These are phyloP conservation scores for Yarrowia galli DNA, from an alignment of 1,139 yeast species.

Conservation along the genomic window DNA sequence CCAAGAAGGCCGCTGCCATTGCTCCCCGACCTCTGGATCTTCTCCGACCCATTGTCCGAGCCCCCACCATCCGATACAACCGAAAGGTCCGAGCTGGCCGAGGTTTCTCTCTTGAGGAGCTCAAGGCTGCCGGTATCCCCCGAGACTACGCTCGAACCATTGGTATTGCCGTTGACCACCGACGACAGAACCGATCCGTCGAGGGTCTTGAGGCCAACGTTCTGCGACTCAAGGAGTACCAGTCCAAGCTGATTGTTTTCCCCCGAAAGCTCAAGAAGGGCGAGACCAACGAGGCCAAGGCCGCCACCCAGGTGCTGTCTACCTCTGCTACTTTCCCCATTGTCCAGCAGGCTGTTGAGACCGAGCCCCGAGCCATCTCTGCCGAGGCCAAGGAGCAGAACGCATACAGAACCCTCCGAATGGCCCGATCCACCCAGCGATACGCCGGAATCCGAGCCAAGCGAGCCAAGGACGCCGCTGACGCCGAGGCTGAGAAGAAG, in stretches of 20 bases:
- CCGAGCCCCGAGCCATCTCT: slow-evolving; percentile 90
- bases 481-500: slow-evolving; percentile 99
- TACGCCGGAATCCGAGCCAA: slow-evolving; percentile 95
- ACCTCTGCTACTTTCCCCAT: slow-evolving; percentile 91
- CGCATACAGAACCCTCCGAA: slow-evolving; percentile 95
- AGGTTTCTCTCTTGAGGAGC: slow-evolving; percentile 98
- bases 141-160: slow-evolving; percentile 97
- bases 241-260: slow-evolving; percentile 92
- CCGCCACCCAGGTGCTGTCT: slow-evolving; percentile 74
- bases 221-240: slow-evolving; percentile 95
- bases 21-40: slow-evolving; percentile 98
- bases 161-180: slow-evolving; percentile 99
- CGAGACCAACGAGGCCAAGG: slow-evolving; percentile 67
- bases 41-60: slow-evolving; percentile 97
- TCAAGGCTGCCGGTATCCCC: slow-evolving; percentile 96
- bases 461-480: slow-evolving; percentile 97
- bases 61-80: slow-evolving; percentile 98
- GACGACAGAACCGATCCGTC: slow-evolving; percentile 98
- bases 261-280: slow-evolving; percentile 74
- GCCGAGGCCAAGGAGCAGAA: slow-evolving; percentile 69
- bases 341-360: slow-evolving; percentile 74
- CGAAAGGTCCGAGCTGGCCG: slow-evolving; percentile 99
- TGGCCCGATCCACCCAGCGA: slow-evolving; percentile 93
- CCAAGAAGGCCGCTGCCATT: slow-evolving; percentile 89
- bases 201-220: slow-evolving; percentile 96